Conservation (phyloP, 2,329 filamentous ascomycete species). For the Exophiala mesophila region DNA sequence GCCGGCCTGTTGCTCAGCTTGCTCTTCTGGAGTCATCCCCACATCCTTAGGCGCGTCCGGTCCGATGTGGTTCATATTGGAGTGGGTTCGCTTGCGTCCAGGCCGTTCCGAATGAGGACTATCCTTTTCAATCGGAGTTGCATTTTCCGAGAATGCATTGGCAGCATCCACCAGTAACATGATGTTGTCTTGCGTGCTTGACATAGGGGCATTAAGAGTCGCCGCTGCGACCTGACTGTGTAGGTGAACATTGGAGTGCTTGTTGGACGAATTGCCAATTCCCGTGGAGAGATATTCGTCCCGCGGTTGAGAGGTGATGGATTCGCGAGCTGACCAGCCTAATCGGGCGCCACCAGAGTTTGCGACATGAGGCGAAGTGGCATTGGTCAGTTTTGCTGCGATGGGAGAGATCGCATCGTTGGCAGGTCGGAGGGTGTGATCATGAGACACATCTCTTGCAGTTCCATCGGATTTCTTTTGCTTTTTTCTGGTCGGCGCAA, state of each 20-base stretch:
- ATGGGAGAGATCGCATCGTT: constrained; percentile 4
- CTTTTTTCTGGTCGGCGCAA: constrained; percentile 90
- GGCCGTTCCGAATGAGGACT: constrained; percentile 18
- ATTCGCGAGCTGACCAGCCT: constrained; percentile 13
- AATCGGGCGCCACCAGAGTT: constrained; percentile 3
- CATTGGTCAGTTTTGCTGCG: constrained; percentile 1
- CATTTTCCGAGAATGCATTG: constrained; percentile 16
- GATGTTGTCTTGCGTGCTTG: constrained; percentile 19
- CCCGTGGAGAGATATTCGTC: not conserved
- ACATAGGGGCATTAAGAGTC: constrained; percentile 17
- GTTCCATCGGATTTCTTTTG: constrained; percentile 54
- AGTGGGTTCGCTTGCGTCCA: constrained; percentile 14
- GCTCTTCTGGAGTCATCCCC: constrained; percentile 21
- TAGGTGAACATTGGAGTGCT: constrained; percentile 14
- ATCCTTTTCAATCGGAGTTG: constrained; percentile 11
- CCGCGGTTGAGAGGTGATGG: constrained; percentile 18
- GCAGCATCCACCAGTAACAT: constrained; percentile 19
- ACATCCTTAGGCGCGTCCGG: constrained; percentile 29
- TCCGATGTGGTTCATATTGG: constrained; percentile 13
- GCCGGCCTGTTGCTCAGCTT: constrained; percentile 54
- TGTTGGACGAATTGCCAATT: not conserved
- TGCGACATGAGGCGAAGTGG: constrained; percentile 4
- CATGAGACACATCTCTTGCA: constrained; percentile 14
- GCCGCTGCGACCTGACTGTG: constrained; percentile 19
- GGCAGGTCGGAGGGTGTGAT: constrained; percentile 1